These are phyloP conservation scores for Kingdonia uniflora DNA, from an alignment of 164 flowering plant species.

Conservation along the genomic window DNA sequence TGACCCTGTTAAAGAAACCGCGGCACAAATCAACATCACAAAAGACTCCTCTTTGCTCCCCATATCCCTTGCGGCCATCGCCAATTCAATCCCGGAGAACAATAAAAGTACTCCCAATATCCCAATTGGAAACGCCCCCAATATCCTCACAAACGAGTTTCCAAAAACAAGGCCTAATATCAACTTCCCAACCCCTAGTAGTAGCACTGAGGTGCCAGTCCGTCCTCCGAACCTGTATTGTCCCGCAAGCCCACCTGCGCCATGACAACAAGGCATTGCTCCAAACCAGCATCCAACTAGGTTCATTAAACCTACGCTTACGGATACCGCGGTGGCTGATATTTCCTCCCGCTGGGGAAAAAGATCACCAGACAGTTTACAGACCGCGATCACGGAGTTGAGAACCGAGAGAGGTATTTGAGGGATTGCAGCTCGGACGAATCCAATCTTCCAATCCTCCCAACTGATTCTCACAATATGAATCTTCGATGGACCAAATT, in stretches of 20 bases:
- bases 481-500: constrained; percentile 84
- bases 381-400: constrained; percentile 82
- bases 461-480: too few species aligned
- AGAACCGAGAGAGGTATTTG: constrained; percentile 73
- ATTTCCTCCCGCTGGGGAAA: constrained; percentile 51
- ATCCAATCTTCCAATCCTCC: constrained; percentile 69
- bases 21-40: constrained; percentile 80
- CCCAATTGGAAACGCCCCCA: constrained; percentile 66
- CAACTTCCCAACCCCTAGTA: too few species aligned
- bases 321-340: constrained; percentile 44
- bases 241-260: constrained; percentile 1
- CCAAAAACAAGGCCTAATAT: too few species aligned
- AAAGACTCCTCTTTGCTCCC: constrained; percentile 79
- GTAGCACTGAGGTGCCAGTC: constrained; percentile 56
- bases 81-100: too few species aligned
- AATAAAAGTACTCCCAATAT: constrained; percentile 67
- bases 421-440: constrained; percentile 63
- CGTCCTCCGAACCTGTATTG: constrained; percentile 3
- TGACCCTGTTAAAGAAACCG: constrained; percentile 74
- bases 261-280: constrained; percentile 5
- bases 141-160: too few species aligned
- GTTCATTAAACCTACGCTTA: background rate
- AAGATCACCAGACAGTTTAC: too few species aligned
- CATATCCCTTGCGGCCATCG: too few species aligned
- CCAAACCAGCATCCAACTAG: constrained; percentile 1